phyloP scores from a whole-genome alignment of 192 early-diverging fungal species.

The Spinellus fusiger region DNA sequence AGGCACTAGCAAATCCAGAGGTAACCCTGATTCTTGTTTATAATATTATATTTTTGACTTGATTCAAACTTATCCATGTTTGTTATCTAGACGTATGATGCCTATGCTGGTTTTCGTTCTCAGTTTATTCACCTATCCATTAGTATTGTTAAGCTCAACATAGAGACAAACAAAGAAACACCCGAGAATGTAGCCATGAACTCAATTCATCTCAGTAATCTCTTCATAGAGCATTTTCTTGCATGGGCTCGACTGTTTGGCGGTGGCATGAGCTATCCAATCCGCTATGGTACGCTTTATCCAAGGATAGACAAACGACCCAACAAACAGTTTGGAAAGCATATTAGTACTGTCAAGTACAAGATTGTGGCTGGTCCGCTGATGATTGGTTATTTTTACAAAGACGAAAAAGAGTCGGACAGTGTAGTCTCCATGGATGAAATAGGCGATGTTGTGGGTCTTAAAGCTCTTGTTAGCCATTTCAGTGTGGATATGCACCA shows the following conservation, averaged over 20 bases:
- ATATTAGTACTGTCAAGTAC: conserved; percentile 37
- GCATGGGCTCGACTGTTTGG: conserved; percentile 38
- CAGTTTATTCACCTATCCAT: conserved; percentile 38
- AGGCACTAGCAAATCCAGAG: conserved; percentile 6
- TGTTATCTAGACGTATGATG: conserved; percentile 34
- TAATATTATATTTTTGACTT: background rate
- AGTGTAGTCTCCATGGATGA: conserved; percentile 15
- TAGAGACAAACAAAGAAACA: conserved; percentile 9
- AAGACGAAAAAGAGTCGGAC: conserved; percentile 26
- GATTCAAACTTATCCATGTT: too few relatives aligned
- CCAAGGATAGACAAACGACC: conserved; percentile 25
- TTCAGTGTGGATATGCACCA: conserved; percentile 40
- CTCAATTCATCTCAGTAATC: conserved; percentile 34
- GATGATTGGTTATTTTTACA: conserved; percentile 32
- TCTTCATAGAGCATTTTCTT: conserved; percentile 32
- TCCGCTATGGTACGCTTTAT: conserved; percentile 32
- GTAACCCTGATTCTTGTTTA: too few relatives aligned
- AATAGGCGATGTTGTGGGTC: conserved; percentile 25
- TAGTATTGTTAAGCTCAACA: conserved; percentile 27
- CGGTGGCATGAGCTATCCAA: conserved; percentile 35
- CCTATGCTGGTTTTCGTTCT: conserved; percentile 39
- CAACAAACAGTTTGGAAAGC: conserved; percentile 32
- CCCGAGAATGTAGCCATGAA: conserved; percentile 16
- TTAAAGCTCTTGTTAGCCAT: conserved; percentile 27
- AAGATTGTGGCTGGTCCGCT: conserved; percentile 32